Base-by-base conservation (phyloP, 2,329 filamentous ascomycete species). In the Helminthosporium solani region DNA sequence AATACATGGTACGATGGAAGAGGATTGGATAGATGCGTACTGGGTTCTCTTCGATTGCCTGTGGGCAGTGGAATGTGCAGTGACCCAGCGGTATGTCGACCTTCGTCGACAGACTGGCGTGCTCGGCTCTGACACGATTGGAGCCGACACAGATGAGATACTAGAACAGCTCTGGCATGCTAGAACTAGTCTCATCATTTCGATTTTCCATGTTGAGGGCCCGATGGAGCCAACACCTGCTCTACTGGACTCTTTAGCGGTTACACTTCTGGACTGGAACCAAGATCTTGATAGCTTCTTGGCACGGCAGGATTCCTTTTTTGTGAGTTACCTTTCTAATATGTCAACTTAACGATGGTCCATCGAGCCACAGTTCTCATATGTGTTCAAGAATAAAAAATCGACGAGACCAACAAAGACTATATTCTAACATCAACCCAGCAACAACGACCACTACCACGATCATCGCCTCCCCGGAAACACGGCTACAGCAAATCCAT, bases 1-100 rank as follows among this genome's bases (percentile, higher is more conserved):
- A 7, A 55, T 61, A 19, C 53, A 58, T 28, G 58, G 56, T 5
- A 55, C 50, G 2, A 52, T 56, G 49, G 58, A 63, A 44, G 56
- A 61, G 15, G 63, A 68, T 25, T 66, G 65, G 48, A 48, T 66
- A 25, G 50, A 58, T 36, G 58, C 66, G 7, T 70, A 69, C 43
- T 67, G 58, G 50, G 56, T 64, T 7, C 41, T 70, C 7, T 66
- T 60, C 34, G 68, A 70, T 42, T 60, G 60, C 25, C 39, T 67
- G 28, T 70, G 67, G 63, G 65, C 67, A 1, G 55, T 61, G 6
- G 68, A 70, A 46, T 64, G 56, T 31, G 64, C 65, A 7, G 46
- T 70, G 9, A 63, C 61, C 28, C 66, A 70, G 48, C 64, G 65
- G 36, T 61, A 64, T 49, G 61, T 69, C n/a, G 66, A 70, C 49